phyloP scores from a whole-genome alignment of 345 rosid species.

The Anastatica hierochuntica region DNA sequence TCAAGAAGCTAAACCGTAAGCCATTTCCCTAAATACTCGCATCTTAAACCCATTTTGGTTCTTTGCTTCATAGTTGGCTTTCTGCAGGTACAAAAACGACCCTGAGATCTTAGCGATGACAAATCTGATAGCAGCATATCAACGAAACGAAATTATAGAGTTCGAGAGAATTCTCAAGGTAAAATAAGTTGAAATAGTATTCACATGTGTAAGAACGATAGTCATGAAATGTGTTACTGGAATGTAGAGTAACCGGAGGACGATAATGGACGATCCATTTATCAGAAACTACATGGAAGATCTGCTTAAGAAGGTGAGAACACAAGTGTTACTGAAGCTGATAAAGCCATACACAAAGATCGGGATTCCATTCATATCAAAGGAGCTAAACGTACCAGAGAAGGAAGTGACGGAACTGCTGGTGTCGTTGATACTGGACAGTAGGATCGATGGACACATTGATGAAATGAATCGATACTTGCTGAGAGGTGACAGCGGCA shows the following conservation, averaged over 20 bases:
- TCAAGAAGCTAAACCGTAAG: slow-evolving; percentile 99
- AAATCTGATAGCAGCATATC: slow-evolving; percentile 92
- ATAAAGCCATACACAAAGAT: slow-evolving; percentile 95
- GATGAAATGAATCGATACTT: slow-evolving; percentile 90
- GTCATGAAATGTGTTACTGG: not conserved
- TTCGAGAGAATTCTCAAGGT: slow-evolving; percentile 98
- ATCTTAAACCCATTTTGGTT: not conserved
- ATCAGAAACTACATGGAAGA: slow-evolving; percentile 96
- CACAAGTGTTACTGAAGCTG: slow-evolving; percentile 95
- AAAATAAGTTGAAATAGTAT: slow-evolving; percentile 1
- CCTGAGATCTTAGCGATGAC: slow-evolving; percentile 99
- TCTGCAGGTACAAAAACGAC: slow-evolving; percentile 82
- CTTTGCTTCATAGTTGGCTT: slow-evolving; percentile 3
- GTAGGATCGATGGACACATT: slow-evolving; percentile 88
- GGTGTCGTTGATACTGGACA: slow-evolving; percentile 83
- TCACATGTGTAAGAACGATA: not conserved
- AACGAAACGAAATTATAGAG: slow-evolving; percentile 91
- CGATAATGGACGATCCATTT: slow-evolving; percentile 97
- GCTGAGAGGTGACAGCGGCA: slow-evolving; percentile 89
- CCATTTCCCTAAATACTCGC: not conserved
- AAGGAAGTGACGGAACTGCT: slow-evolving; percentile 86
- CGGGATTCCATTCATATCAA: slow-evolving; percentile 81
- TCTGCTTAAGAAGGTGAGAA: slow-evolving; percentile 92
- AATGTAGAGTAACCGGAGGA: slow-evolving; percentile 74
- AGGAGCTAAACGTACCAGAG: slow-evolving; percentile 94